phyloP scores from a whole-genome alignment of 768 basidiomycete species.

The Hypholoma fasciculare region DNA sequence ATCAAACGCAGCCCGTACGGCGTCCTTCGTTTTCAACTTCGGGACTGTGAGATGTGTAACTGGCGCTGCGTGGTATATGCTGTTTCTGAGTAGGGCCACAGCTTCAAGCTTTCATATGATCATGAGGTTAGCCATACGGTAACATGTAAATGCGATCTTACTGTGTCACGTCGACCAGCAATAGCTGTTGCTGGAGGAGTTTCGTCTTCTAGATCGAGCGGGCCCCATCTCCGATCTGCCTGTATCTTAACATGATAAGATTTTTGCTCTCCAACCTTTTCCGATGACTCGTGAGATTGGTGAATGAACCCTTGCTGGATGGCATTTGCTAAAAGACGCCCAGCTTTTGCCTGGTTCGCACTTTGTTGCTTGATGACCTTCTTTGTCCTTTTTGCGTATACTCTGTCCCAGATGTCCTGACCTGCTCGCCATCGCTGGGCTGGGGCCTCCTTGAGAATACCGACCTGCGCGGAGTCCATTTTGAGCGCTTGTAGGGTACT shows the following conservation, averaged over 20 bases:
- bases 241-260: constrained; percentile 30
- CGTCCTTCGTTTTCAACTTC: constrained; percentile 43
- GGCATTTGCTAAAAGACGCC: constrained; percentile 43
- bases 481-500: constrained; percentile 53
- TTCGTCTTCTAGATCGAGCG: constrained; percentile 64
- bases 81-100: constrained; percentile 54
- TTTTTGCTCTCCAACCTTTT: not conserved
- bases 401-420: constrained; percentile 62
- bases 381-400: constrained; percentile 41
- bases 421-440: constrained; percentile 65
- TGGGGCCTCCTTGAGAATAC: constrained; percentile 73
- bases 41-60: constrained; percentile 53
- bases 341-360: constrained; percentile 46
- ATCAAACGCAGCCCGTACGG: constrained; percentile 48
- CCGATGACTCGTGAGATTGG: constrained; percentile 4
- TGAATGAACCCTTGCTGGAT: constrained; percentile 44
- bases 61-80: constrained; percentile 56
- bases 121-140: not conserved
- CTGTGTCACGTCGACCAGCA: constrained; percentile 69
- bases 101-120: constrained; percentile 45
- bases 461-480: constrained; percentile 57
- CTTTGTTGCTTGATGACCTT: constrained; percentile 42
- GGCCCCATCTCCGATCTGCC: constrained; percentile 48
- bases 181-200: constrained; percentile 72
- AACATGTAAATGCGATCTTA: constrained; percentile 30